phyloP scores from a whole-genome alignment of 805 yeast genomes.

The Monosporozyma unispora region DNA sequence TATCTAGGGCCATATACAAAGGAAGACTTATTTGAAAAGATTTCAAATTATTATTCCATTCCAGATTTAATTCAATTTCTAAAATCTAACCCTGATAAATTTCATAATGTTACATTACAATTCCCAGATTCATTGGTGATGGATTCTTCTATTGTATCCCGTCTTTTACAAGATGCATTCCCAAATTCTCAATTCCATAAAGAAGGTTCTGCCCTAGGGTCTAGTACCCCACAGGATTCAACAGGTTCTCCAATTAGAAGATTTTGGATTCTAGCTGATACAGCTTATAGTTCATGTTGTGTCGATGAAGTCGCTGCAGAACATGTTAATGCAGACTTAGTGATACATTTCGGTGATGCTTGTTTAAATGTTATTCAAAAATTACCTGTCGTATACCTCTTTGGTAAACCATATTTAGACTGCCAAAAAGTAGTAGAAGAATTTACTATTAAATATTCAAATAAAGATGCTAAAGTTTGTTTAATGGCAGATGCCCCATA shows the following conservation, averaged over 20 bases:
- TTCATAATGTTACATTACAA: slow-evolving; percentile 63
- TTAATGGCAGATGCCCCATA: slow-evolving; percentile 73
- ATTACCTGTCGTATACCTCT: slow-evolving; percentile 67
- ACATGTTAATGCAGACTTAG: slow-evolving; percentile 76
- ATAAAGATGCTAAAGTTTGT: slow-evolving; percentile 38
- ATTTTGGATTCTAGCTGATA: slow-evolving; percentile 85
- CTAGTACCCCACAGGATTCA: not conserved
- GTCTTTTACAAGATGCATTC: slow-evolving; percentile 39
- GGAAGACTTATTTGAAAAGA: slow-evolving; percentile 25
- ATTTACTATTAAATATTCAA: slow-evolving; percentile 37
- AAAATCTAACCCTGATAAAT: slow-evolving; percentile 26
- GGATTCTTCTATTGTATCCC: slow-evolving; percentile 68
- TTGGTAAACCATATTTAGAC: slow-evolving; percentile 60
- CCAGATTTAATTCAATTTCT: slow-evolving; percentile 39
- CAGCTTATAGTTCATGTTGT: slow-evolving; percentile 92
- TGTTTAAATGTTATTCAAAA: slow-evolving; percentile 74
- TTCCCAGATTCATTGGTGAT: slow-evolving; percentile 76
- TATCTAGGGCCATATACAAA: slow-evolving; percentile 23
- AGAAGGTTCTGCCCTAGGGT: not conserved
- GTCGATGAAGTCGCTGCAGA: slow-evolving; percentile 95
- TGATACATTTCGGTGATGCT: slow-evolving; percentile 92
- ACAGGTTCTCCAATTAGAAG: slow-evolving; percentile 22
- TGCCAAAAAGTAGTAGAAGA: slow-evolving; percentile 29
- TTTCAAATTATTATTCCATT: slow-evolving; percentile 49
- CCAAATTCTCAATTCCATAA: slow-evolving; percentile 2